Evolutionary conservation across 2,329 filamentous ascomycete genomes (phyloP).

Genomic region (Huntiella decipiens): DNA sequence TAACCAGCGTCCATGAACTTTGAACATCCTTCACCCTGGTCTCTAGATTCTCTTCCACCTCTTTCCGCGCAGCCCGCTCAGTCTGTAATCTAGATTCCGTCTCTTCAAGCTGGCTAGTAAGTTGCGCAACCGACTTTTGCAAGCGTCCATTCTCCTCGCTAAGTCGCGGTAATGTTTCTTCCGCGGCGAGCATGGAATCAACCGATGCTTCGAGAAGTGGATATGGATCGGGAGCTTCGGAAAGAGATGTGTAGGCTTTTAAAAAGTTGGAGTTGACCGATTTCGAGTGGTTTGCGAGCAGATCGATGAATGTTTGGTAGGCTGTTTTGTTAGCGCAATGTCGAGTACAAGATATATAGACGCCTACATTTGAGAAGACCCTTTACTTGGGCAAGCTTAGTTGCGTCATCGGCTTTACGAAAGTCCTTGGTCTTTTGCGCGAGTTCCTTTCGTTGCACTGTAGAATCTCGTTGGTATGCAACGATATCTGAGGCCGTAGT

Average conservation of each 20-base stretch:
- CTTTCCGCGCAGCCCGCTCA: constrained; percentile 53
- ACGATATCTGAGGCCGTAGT: constrained; percentile 91
- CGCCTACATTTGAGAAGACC: constrained; percentile 58
- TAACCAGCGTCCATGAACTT: constrained; percentile 68
- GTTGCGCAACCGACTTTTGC: constrained; percentile 54
- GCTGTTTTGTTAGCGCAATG: constrained; percentile 28
- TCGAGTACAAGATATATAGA: not conserved
- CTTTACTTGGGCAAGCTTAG: constrained; percentile 78
- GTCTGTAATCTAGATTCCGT: constrained; percentile 62
- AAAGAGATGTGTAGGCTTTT: constrained; percentile 78
- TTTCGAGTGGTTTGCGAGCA: constrained; percentile 90
- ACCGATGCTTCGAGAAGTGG: constrained; percentile 90
- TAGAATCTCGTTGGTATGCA: constrained; percentile 80
- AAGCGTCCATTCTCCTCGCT: constrained; percentile 75
- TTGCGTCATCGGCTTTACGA: constrained; percentile 73
- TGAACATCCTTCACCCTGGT: constrained; percentile 75
- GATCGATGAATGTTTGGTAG: constrained; percentile 94
- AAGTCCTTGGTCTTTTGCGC: constrained; percentile 99
- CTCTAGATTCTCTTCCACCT: constrained; percentile 60
- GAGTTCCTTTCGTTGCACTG: constrained; percentile 86
- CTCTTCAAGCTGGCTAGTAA: constrained; percentile 68
- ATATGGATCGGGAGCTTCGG: constrained; percentile 91
- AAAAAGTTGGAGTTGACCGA: constrained; percentile 83
- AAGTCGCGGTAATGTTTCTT: constrained; percentile 80
- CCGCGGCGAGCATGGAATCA: constrained; percentile 65